These are phyloP conservation scores for Epithemia pelagica DNA, from an alignment of 108 stramenopile genomes.

Conservation along the genomic window DNA sequence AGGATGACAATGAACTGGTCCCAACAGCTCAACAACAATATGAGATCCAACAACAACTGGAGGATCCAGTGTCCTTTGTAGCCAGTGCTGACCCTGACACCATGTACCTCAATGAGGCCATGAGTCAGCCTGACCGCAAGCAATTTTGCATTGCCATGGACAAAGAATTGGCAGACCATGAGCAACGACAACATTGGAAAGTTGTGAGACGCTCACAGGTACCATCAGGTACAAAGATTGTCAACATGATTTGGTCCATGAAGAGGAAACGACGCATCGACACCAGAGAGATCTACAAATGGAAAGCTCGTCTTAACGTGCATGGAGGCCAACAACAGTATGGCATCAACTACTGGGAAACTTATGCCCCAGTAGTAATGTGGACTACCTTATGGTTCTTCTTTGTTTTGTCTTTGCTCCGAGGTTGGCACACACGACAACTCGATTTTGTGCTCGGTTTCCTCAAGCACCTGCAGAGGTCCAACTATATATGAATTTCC, in stretches of 20 bases:
- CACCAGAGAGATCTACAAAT: conserved; percentile 28
- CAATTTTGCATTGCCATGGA: conserved; percentile 21
- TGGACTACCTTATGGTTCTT: conserved; percentile 34
- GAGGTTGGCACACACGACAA: conserved; percentile 33
- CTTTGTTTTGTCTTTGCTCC: conserved; percentile 13
- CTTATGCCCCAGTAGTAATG: conserved; percentile 41
- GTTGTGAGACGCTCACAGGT: conserved; percentile 12
- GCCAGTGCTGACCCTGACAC: conserved; percentile 16
- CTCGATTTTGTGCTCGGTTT: conserved; percentile 38
- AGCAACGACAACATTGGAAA: conserved; percentile 1
- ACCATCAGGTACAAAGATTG: conserved; percentile 19
- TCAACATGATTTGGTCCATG: conserved; percentile 48
- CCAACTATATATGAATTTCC: conserved; percentile 38
- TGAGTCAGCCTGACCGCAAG: conserved; percentile 18
- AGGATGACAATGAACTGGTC: too few relatives aligned
- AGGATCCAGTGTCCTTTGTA: conserved; percentile 1
- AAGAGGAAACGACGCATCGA: conserved; percentile 34
- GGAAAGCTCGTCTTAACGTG: conserved; percentile 23
- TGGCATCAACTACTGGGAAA: conserved; percentile 31
- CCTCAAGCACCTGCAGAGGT: conserved; percentile 34
- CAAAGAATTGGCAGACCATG: conserved; percentile 13
- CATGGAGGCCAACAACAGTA: conserved; percentile 23
- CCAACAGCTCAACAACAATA: too few relatives aligned
- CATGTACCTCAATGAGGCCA: conserved; percentile 20
- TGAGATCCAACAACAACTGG: too few relatives aligned